Base-by-base conservation (phyloP, 2,329 filamentous ascomycete species). In the Penicillium polonicum region DNA sequence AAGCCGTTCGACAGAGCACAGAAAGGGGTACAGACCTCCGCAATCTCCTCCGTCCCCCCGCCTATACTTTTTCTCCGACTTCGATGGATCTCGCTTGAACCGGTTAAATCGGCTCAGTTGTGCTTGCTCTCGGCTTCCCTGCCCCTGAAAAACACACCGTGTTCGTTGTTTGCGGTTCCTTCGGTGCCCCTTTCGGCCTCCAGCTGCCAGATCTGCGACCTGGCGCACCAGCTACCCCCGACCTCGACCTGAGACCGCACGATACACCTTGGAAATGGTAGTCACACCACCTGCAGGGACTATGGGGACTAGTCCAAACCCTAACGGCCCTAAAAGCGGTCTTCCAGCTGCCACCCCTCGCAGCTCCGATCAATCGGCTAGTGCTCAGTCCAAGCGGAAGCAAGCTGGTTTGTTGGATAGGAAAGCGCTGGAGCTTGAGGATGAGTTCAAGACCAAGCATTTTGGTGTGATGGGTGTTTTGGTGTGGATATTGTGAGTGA, bases 401-500 rank as follows among this genome's bases (percentile, higher is more conserved):
- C 58, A 65, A 35, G 69, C 58, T 29, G 67, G 55, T 25, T 46
- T 59, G 36, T 70, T 72, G 54, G 70, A 70, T 55, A 60, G 63
- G 31, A 65, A 65, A 56, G 62, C 68, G 48, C 64, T 67, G 57
- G 60, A 63, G 48, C 63, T 72, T 57, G 76, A 78, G 61, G 61
- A 62, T 49, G 70, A 74, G 39, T 78, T 78, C 52, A 77, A 73
- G 60, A 52, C 62, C 12, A 74, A 71, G 53, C 76, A 78, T 59
- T 39, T 73, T 29, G 69, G 74, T 21, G 62, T 75, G 23, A 53
- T 78, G 53, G 74, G 72, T 27, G 67, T 78, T 41, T 64, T 78
- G 41, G 64, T 61, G 25, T 78, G 76, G 75, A 70, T 78, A 55
- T 56, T 76, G 75, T 78, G 67, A 76, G 74, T 71, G 43, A 17